Base-by-base conservation (phyloP, 225 moss, liverwort and hornwort species). In the Ulota crispa region DNA sequence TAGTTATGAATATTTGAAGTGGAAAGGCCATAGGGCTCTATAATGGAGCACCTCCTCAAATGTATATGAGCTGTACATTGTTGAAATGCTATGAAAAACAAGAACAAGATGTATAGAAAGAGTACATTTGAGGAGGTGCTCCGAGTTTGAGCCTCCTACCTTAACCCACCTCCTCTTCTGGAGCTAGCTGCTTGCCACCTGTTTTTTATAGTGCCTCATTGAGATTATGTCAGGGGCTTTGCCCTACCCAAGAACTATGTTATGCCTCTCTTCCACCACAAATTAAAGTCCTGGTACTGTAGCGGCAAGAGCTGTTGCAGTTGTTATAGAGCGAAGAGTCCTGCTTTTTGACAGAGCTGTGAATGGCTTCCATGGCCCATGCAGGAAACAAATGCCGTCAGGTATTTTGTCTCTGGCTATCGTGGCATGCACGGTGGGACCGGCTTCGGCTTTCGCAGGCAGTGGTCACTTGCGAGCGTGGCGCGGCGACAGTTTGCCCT, bases 401-500 rank as follows among this genome's bases (percentile, higher is more conserved):
- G 36, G 21, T 5, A 78, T 88, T 56, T 52, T 88, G 73, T 77
- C 66, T 1, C 34, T 84, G 55, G 75, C 68, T 20, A 74, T 87
- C 72, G 52, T 87, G 8, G 85, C 79, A 8, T 73, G 78, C 66
- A 82, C 82, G 76, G 82, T 76, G 70, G 82, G 81, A 31, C 68
- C 82, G 54, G 81, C 84, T 6, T 87, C 78, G 23, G 78, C 81
- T 1, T 85, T 85, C 52, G 81, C 85, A 27, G 78, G 86, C 50
- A 78, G n/a, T 0, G 82, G 78, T 87, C 62, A 83, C 68, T 62
- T 86, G 68, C 78, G 78, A 53, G n/a, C 79, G 2, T 82, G 78
- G 82, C 74, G 78, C 4, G 55, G 73, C 27, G 86, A 86, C 63
- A 82, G 73, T 52, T 78, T 86, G 42, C 65, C 74, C 19, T 73